These are phyloP conservation scores for Quercus agrifolia DNA, from an alignment of 306 rosid genomes.

Conservation along the genomic window DNA sequence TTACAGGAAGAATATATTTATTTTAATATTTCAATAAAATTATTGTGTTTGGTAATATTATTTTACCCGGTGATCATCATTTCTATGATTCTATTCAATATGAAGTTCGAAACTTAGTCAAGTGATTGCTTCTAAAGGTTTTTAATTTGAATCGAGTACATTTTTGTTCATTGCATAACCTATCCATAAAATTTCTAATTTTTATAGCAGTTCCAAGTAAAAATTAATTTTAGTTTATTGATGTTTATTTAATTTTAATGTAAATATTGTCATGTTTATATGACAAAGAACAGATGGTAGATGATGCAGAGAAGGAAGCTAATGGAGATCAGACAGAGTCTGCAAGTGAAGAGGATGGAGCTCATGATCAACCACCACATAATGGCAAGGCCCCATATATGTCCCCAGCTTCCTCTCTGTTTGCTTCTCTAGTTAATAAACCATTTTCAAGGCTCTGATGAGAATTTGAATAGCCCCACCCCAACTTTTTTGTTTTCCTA, in stretches of 20 bases:
- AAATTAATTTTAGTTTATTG: neutral
- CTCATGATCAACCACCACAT: neutral
- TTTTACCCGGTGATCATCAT: no score
- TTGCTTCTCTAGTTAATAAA: neutral
- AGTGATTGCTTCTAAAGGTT: no score
- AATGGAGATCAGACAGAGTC: neutral
- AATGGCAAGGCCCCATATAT: neutral
- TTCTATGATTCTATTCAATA: no score
- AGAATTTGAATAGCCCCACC: neutral
- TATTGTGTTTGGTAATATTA: no score
- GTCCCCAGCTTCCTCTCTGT: neutral
- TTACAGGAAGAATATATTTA: no score
- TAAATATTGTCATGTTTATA: neutral
- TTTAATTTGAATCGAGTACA: neutral
- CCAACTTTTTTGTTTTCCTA: no score
- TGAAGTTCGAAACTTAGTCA: no score
- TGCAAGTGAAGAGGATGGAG: neutral
- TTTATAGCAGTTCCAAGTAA: neutral
- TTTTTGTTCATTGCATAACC: neutral
- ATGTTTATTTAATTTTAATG: neutral
- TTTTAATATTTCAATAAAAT: no score
- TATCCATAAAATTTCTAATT: neutral
- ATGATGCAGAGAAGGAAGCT: slow-evolving; percentile 27
- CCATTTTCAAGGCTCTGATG: neutral
- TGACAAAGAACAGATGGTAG: slow-evolving; percentile 16